Percentiles rank a stretch among this genome's conserved stretches.
Conservation (phyloP, 2,329 filamentous ascomycete species). For the Claviceps fusiformis region DNA sequence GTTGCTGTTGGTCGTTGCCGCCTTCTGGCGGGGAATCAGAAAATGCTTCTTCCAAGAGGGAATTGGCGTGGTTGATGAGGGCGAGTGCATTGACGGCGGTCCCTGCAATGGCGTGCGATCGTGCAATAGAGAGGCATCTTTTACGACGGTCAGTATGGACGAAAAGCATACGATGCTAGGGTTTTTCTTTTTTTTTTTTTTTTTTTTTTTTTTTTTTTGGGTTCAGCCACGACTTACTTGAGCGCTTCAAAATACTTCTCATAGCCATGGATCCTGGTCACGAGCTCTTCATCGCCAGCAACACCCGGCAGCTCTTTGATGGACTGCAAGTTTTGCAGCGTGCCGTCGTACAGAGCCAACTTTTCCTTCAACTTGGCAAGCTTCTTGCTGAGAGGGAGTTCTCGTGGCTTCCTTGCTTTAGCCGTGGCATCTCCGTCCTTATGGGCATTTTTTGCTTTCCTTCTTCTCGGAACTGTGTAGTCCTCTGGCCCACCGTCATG, state of each 20-base stretch:
- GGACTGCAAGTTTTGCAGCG: slow-evolving; percentile 78
- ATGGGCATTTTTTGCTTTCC: slow-evolving; percentile 22
- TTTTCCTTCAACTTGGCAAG: slow-evolving; percentile 73
- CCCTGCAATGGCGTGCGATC: slow-evolving; percentile 65
- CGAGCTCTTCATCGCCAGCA: slow-evolving; percentile 65
- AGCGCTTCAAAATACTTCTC: slow-evolving; percentile 75
- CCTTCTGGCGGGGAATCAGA: slow-evolving; percentile 28
- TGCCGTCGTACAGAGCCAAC: slow-evolving; percentile 81
- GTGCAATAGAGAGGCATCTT: slow-evolving; percentile 73
- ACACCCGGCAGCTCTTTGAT: slow-evolving; percentile 84
- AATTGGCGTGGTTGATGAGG: slow-evolving; percentile 59
- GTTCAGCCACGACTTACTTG: slow-evolving; percentile 43
- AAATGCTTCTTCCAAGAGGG: slow-evolving; percentile 43
- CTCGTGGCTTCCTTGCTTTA: slow-evolving; percentile 29
- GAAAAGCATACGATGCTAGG: not conserved
- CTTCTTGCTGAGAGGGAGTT: slow-evolving; percentile 60
- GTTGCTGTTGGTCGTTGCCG: slow-evolving; percentile 4
- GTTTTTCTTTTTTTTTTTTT: not conserved
- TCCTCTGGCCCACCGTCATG: slow-evolving; percentile 58
- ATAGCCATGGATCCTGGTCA: slow-evolving; percentile 65
- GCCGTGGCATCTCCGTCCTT: slow-evolving; percentile 21
- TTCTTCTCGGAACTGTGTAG: slow-evolving; percentile 36
- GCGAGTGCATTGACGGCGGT: slow-evolving; percentile 71
- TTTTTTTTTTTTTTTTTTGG: not conserved
- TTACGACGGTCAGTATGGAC: not conserved